Percentiles rank a stretch among this genome's conserved stretches.
Evolutionary conservation across 139 green algal species (phyloP).

Genomic region (Chlamydomonas eustigma): DNA sequence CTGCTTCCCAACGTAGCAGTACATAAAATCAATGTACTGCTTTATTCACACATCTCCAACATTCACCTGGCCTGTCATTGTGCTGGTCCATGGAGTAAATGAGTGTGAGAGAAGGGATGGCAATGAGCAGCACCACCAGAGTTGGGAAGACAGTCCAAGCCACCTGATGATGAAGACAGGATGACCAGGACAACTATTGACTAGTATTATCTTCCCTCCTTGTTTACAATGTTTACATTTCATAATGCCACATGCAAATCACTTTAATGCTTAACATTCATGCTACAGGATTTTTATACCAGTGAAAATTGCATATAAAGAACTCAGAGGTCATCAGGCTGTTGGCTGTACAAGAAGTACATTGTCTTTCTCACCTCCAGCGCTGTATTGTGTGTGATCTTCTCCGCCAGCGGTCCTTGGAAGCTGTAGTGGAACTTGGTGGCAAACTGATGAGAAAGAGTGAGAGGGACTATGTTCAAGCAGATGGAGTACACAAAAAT

Average conservation of each 20-base stretch:
- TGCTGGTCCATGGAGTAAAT: constrained; percentile 54
- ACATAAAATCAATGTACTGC: too few species aligned
- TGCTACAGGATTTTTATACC: too few species aligned
- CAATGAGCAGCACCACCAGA: constrained; percentile 38
- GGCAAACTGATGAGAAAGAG: constrained; percentile 24
- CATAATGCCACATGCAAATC: too few species aligned
- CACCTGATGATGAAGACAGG: background rate
- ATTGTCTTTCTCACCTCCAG: too few species aligned
- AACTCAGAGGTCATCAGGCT: too few species aligned
- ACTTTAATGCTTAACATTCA: too few species aligned
- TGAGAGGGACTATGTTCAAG: background rate
- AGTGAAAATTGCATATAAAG: too few species aligned
- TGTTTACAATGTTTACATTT: too few species aligned
- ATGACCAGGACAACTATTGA: too few species aligned
- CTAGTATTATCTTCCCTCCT: too few species aligned
- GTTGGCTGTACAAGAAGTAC: too few species aligned
- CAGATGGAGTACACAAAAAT: background rate
- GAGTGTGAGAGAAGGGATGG: constrained; percentile 44
- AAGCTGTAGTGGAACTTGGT: constrained; percentile 49
- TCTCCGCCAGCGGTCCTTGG: constrained; percentile 33
- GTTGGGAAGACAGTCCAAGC: constrained; percentile 51
- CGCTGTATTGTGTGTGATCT: constrained; percentile 48
- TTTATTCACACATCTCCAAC: too few species aligned
- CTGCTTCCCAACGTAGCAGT: background rate
- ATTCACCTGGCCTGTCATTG: constrained; percentile 38